phyloP scores from a whole-genome alignment of 169 alveolate species.

The Plasmodium fragile region DNA sequence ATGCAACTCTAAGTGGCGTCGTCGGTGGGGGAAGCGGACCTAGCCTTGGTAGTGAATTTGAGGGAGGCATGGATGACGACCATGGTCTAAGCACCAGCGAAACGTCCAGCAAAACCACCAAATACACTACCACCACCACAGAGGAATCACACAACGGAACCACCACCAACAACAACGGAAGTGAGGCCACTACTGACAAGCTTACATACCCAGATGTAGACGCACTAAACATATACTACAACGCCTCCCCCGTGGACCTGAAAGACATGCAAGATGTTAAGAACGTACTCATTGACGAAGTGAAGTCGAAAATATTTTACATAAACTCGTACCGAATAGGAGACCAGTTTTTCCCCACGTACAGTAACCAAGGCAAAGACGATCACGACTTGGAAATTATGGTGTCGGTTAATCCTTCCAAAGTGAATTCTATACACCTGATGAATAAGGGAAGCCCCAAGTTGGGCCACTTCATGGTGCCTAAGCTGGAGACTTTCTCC shows the following conservation, averaged over 20 bases:
- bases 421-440: neutral
- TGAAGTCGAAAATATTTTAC: constrained; percentile 36
- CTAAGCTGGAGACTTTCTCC: neutral
- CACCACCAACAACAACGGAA: neutral
- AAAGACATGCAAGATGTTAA: constrained; percentile 11
- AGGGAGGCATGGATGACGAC: neutral
- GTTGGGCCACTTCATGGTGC: neutral
- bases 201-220: constrained; percentile 19
- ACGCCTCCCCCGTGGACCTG: constrained; percentile 13
- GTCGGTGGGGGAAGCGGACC: neutral
- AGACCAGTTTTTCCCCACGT: constrained; percentile 51
- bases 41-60: neutral
- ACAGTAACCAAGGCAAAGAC: constrained; percentile 50
- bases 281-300: constrained; percentile 30
- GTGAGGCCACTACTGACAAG: neutral
- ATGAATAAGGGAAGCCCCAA: neutral
- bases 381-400: constrained; percentile 43
- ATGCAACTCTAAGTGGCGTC: neutral
- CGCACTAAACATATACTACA: constrained; percentile 8
- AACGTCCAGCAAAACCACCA: too few relatives aligned
- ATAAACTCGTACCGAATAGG: constrained; percentile 63
- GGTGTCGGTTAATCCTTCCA: neutral
- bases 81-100: neutral
- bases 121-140: too few relatives aligned
- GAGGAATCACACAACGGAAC: too few relatives aligned